Conservation (phyloP, 371 early-diverging fungal genomes). For the Mortierella sp. region DNA sequence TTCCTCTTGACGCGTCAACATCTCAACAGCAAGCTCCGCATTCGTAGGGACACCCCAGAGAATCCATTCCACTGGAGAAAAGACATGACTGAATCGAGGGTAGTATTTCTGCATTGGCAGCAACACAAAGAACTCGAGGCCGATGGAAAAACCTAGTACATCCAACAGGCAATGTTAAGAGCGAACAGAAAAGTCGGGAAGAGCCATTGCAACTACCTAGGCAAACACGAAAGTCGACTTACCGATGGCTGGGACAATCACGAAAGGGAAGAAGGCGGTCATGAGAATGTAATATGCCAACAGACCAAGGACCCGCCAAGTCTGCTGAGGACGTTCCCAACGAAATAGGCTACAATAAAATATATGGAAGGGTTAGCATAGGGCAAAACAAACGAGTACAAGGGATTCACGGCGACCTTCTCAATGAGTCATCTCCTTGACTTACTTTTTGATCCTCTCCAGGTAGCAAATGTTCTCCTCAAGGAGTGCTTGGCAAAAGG, state of each 20-base stretch:
- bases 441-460: constrained; percentile 53
- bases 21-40: constrained; percentile 46
- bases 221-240: not conserved
- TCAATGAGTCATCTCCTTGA: not conserved
- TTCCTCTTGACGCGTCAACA: constrained; percentile 32
- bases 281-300: constrained; percentile 31
- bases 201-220: not conserved
- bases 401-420: not conserved
- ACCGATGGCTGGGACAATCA: constrained; percentile 51
- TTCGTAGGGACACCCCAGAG: constrained; percentile 52
- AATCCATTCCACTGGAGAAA: constrained; percentile 53
- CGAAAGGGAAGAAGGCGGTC: constrained; percentile 30
- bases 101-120: constrained; percentile 43
- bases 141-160: constrained; percentile 29
- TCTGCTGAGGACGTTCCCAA: constrained; percentile 51
- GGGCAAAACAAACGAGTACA: not conserved
- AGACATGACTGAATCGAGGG: constrained; percentile 48
- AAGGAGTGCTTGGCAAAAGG: constrained; percentile 42
- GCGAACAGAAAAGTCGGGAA: not conserved
- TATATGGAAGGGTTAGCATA: too few species aligned
- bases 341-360: constrained; percentile 34
- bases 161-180: not conserved
- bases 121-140: constrained; percentile 47
- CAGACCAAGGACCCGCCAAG: constrained; percentile 43
- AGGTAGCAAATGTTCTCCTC: constrained; percentile 51